Evolutionary conservation across 805 yeast species (phyloP), one percentile per base, ranked within the genome.

Genomic region (Teunomyces lycoperdinae): DNA sequence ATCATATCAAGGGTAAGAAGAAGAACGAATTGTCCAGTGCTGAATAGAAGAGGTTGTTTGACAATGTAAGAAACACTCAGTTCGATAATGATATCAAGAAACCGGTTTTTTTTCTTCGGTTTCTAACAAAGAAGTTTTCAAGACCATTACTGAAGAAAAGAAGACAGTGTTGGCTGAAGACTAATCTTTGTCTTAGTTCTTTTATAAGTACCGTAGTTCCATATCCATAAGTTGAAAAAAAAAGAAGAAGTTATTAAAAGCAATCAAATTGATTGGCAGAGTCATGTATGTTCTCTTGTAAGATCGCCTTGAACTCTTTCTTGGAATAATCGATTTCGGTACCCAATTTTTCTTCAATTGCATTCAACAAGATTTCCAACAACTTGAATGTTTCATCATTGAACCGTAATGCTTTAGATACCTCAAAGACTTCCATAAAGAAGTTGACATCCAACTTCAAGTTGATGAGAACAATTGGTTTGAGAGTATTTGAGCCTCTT

Each of bases 1-100:
- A 83, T 69, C 77, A 83, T 73, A 66, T 86, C 53, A 87, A 84
- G 73, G 76, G 77, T 57, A 83, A 83, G 78, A 78, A 84, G 75
- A 80, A 82, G 69, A 57, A 76, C 49, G 83, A 81, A 54, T 61
- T 84, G 60, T 61, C 80, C 27, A 64, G 66, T 32, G 78, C 62
- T n/a, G 80, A 85, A 66, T 73, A 77, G 56, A 76, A 72, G 10
- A 76, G 67, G 36, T 71, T 85, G 59, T 82, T 85, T 60, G 58
- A 56, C 16, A 54, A 57, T 50, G 62, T 66, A 16, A 66, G 52
- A 50, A 43, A 57, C 13, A 49, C 54, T 24, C 58, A 55, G 14
- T 47, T 62, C 42, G 52, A 47, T 26, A 47, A 17, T 24, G 58
- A 53, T 7, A 55, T 49, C 14, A 57, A 38, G 59, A 43, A n/a